Conservation (phyloP, 345 rosid genomes). For the Salix caprea region DNA sequence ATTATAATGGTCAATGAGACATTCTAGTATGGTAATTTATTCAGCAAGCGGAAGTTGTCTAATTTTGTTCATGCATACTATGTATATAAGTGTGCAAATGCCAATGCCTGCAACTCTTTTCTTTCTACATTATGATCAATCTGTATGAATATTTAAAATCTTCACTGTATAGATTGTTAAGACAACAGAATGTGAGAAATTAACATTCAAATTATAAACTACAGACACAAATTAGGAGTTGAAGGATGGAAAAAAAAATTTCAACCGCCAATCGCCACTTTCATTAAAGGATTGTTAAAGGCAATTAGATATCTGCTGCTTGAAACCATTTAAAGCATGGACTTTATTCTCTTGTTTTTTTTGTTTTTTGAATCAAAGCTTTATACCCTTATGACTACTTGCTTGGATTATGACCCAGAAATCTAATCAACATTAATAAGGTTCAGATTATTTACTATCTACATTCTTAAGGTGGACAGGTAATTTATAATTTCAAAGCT, state of each 20-base stretch:
- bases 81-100: background rate
- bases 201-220: no score
- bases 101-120: background rate
- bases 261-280: background rate
- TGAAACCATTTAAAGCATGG: background rate
- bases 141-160: background rate
- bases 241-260: background rate
- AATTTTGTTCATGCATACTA: background rate
- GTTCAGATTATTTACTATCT: background rate
- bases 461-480: background rate
- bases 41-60: background rate
- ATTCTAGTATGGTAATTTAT: background rate
- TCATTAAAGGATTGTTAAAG: background rate
- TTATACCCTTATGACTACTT: background rate
- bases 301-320: background rate
- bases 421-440: background rate
- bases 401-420: background rate
- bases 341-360: background rate
- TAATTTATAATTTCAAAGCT: background rate
- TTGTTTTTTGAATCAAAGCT: background rate
- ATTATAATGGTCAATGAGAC: background rate
- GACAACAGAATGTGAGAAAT: background rate
- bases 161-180: background rate
- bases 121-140: background rate
- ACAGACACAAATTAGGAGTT: background rate